Evolutionary conservation across 192 early-diverging fungal genomes (phyloP), one percentile per base, ranked within the genome.

Genomic region (Coemansia sp.): DNA sequence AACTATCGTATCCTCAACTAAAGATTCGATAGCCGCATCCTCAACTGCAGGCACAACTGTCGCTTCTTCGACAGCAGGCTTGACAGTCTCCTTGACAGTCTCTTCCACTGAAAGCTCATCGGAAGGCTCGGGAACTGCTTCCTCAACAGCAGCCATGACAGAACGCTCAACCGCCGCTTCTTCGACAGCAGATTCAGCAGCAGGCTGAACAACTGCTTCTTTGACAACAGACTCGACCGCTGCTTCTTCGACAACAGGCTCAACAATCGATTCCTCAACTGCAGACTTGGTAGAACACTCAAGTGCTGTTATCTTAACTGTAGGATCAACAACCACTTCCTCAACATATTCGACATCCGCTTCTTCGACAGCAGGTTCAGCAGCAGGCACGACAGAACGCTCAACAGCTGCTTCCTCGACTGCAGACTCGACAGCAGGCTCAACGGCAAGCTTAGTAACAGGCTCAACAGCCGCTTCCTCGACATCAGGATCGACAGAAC

Each of bases 351-450:
- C 31, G 31, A 35, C 31, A 35, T 35, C 31, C 31, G 7, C 31
- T 35, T 35, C 31, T 7, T 35, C 31, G 31, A 35, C 43, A 27
- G 25, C 16, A 26, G 61, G 16, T 6, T 43, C 50, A 8, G 45
- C 59, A 29, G 26, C 47, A 47, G 59, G 47, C 47, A 50, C 27
- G 4, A 17, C 37, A 0, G 41, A 16, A 21, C 47, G 41, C 37
- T 50, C 60, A 19, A 21, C 60, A 9, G 29, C 61, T n/a, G 49
- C 4, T 11, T 62, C 49, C 38, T 59, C 57, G 14, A 8, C 57
- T 41, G 17, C 37, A 17, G 31, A 21, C 12, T 59, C 57, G 6
- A 27, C 14, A 6, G 19, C 3, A 2, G 2, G 0, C 31, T 19
- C 31, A 21, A 21, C 21, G 21, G 21, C 21, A 21, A 21, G 21